Evolutionary conservation across 345 rosid genomes (phyloP).

Genomic region (Pugionium dolabratum): DNA sequence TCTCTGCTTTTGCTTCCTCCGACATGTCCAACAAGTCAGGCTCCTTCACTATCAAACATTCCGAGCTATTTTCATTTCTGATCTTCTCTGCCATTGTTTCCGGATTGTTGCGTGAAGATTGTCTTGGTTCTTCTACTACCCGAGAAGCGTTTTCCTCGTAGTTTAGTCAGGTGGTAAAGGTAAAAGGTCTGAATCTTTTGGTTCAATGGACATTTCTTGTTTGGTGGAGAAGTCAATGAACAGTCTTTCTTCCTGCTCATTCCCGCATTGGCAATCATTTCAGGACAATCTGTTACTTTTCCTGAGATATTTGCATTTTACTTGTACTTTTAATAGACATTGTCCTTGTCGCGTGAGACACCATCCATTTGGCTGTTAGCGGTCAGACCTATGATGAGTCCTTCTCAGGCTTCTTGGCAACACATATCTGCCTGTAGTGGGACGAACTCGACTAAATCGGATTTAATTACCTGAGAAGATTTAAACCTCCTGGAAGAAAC

Average conservation of each 20-base stretch:
- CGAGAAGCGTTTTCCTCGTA: conserved; percentile 25
- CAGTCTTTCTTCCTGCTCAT: conserved; percentile 79
- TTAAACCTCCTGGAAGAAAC: conserved; percentile 38
- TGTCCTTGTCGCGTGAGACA: conserved; percentile 15
- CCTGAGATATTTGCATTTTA: conserved; percentile 26
- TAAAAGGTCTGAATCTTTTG: conserved; percentile 55
- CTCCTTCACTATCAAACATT: conserved; percentile 86
- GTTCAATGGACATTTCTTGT: conserved; percentile 63
- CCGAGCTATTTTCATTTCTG: conserved; percentile 69
- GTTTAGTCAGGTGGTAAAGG: conserved; percentile 75
- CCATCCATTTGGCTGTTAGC: conserved; percentile 23
- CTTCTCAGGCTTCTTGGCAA: conserved; percentile 58
- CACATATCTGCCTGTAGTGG: conserved; percentile 75
- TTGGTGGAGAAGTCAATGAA: conserved; percentile 65
- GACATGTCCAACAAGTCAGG: conserved; percentile 94
- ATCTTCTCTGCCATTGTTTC: conserved; percentile 15
- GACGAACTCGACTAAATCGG: conserved; percentile 65
- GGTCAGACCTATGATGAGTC: conserved; percentile 37
- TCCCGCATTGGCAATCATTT: conserved; percentile 67
- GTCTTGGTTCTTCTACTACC: conserved; percentile 28
- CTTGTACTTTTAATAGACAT: conserved; percentile 28
- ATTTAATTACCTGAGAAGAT: conserved; percentile 42
- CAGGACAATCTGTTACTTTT: conserved; percentile 40
- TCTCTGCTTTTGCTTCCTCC: conserved; percentile 96
- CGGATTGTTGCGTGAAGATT: conserved; percentile 24